Conservation (phyloP, 352 stramenopile genomes). For the Aphanomyces invadans region DNA sequence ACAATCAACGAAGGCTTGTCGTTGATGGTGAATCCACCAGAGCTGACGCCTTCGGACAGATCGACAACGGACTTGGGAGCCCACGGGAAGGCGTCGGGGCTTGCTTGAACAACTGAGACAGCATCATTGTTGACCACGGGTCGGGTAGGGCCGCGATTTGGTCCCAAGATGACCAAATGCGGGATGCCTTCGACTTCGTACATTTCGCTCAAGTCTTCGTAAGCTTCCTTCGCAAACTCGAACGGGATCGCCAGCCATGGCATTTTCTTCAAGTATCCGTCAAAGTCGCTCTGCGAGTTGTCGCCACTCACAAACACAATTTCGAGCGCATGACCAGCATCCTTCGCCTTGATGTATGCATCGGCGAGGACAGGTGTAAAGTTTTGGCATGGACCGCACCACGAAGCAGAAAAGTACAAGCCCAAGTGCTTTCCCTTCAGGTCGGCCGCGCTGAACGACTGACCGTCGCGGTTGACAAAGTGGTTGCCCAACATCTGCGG, state of each 20-base stretch:
- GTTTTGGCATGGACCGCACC: constrained; percentile 44
- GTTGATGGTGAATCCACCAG: constrained; percentile 13
- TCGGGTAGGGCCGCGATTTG: neutral
- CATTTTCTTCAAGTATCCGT: constrained; percentile 13
- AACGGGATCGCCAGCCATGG: constrained; percentile 19
- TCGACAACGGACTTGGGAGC: constrained; percentile 9
- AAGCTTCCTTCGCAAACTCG: neutral
- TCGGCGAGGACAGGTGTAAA: constrained; percentile 61
- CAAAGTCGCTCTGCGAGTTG: neutral
- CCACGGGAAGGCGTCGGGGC: constrained; percentile 5
- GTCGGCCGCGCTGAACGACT: neutral
- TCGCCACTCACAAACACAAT: constrained; percentile 1
- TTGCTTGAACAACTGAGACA: neutral
- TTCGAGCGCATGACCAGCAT: neutral
- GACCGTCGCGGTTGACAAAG: constrained; percentile 1
- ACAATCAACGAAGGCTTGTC: constrained; percentile 10
- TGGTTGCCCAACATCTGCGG: neutral
- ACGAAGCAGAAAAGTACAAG: constrained; percentile 60
- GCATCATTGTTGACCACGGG: constrained; percentile 19
- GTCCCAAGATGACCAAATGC: constrained; percentile 12
- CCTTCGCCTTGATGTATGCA: constrained; percentile 38
- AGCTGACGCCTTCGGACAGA: neutral
- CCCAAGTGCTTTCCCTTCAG: constrained; percentile 34
- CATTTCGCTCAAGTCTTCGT: constrained; percentile 2
- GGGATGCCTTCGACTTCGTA: constrained; percentile 16